phyloP scores from a whole-genome alignment of 2,329 filamentous ascomycete genomes.

The Monosporascus sp. region DNA sequence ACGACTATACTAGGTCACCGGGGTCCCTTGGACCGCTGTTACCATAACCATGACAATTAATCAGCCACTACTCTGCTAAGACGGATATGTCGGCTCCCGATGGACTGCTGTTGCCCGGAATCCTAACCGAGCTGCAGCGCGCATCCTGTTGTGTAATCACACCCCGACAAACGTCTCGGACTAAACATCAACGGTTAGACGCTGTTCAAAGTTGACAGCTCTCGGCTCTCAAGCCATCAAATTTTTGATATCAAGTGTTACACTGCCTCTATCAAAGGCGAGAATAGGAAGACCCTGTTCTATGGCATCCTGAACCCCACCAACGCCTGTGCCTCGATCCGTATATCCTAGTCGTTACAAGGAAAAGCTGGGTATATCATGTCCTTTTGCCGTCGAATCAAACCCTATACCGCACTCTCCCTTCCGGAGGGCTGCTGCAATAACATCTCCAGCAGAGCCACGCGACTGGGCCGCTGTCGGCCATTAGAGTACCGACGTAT shows the following conservation, averaged over 20 bases:
- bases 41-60: not conserved
- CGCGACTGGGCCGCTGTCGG: slow-evolving; percentile 20
- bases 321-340: not conserved
- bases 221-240: not conserved
- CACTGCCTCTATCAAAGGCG: not conserved
- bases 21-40: not conserved
- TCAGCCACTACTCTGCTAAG: not conserved
- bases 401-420: not conserved
- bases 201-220: not conserved
- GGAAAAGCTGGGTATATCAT: not conserved
- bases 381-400: no score
- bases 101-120: not conserved
- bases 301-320: not conserved
- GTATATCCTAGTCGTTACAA: not conserved
- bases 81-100: not conserved
- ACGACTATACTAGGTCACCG: no score
- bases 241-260: not conserved
- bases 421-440: not conserved
- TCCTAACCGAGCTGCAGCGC: not conserved
- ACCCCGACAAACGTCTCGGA: not conserved
- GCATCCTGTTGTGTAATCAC: not conserved
- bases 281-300: not conserved
- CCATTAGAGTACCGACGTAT: slow-evolving; percentile 24
- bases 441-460: slow-evolving; percentile 14
- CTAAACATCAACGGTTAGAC: not conserved